Evolutionary conservation across 2,329 filamentous ascomycete genomes (phyloP).

Genomic region (Lasiodiplodia hormozganensis): DNA sequence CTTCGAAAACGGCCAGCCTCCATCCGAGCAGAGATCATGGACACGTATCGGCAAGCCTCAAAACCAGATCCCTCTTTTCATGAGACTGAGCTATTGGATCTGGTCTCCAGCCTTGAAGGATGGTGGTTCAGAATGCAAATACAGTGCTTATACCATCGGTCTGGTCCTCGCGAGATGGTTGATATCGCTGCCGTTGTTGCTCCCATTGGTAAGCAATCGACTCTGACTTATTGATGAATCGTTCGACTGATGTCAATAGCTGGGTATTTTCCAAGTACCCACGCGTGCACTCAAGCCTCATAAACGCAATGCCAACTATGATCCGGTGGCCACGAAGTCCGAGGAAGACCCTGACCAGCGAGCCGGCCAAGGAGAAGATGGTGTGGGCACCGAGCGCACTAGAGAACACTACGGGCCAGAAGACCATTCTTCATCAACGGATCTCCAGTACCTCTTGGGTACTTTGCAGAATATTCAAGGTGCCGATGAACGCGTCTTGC

Average conservation of each 20-base stretch:
- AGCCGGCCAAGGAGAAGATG: no score
- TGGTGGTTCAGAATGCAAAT: not conserved
- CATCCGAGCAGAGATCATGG: not conserved
- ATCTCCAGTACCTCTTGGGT: not conserved
- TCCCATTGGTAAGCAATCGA: not conserved
- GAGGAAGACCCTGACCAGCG: not conserved
- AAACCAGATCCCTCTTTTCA: not conserved
- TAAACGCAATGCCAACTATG: not conserved
- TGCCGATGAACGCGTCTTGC: not conserved
- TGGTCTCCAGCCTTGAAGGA: constrained; percentile 1
- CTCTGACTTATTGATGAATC: not conserved
- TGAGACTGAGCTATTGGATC: constrained; percentile 9
- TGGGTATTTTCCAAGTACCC: not conserved
- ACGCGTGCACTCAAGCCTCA: not conserved
- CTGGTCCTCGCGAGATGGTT: constrained; percentile 7
- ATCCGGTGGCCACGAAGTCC: not conserved
- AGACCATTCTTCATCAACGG: not conserved
- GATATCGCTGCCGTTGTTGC: not conserved
- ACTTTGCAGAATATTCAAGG: not conserved
- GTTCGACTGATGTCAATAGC: not conserved
- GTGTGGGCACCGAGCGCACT: not conserved
- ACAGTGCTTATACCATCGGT: not conserved
- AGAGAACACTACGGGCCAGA: not conserved
- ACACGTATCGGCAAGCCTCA: not conserved
- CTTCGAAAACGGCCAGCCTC: not conserved